These are phyloP conservation scores for Chlorophyllum brunneum DNA, from an alignment of 768 basidiomycete genomes.

Conservation along the genomic window DNA sequence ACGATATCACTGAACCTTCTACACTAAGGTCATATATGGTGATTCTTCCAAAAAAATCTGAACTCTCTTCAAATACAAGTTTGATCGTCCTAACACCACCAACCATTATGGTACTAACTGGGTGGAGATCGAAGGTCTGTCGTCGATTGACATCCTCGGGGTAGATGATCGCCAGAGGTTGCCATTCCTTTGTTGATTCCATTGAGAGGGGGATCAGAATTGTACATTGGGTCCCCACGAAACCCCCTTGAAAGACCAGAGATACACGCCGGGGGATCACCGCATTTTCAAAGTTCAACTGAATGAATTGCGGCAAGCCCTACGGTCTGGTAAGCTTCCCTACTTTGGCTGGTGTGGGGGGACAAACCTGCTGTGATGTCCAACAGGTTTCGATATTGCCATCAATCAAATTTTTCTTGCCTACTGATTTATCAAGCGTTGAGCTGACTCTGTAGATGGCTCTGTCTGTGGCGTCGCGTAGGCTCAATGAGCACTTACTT, in stretches of 20 bases:
- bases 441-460: conserved; percentile 66
- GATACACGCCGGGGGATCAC: conserved; percentile 54
- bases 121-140: conserved; percentile 59
- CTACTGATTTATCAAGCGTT: conserved; percentile 67
- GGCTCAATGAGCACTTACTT: conserved; percentile 37
- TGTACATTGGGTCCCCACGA: conserved; percentile 67
- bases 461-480: conserved; percentile 8
- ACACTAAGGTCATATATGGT: conserved; percentile 63
- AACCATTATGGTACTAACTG: conserved; percentile 18
- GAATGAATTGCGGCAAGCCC: conserved; percentile 78
- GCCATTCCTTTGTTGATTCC: conserved; percentile 41
- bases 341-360: neutral
- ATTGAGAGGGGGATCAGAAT: conserved; percentile 36
- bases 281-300: conserved; percentile 49
- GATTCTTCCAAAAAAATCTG: conserved; percentile 82
- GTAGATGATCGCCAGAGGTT: conserved; percentile 50
- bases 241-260: conserved; percentile 83
- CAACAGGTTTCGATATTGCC: conserved; percentile 77
- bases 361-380: conserved; percentile 70
- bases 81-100: conserved; percentile 46
- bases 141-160: conserved; percentile 78
- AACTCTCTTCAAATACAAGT: conserved; percentile 75
- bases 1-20: conserved; percentile 26
- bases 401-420: conserved; percentile 70
- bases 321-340: conserved; percentile 23